Evolutionary conservation across 352 stramenopile genomes (phyloP).

Genomic region (Peronospora destructor): DNA sequence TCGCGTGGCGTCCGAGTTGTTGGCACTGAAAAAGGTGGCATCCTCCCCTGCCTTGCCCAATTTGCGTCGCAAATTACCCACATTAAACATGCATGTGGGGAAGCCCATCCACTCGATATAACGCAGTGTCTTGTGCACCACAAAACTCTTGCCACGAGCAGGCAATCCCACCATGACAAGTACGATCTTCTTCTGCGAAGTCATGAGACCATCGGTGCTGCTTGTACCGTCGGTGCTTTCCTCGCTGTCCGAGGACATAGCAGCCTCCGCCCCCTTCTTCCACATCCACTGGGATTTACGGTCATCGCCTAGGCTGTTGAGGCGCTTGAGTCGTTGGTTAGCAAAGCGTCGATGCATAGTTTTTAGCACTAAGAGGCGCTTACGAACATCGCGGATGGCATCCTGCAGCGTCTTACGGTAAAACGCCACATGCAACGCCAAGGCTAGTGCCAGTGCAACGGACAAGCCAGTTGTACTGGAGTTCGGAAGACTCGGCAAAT

Average conservation of each 20-base stretch:
- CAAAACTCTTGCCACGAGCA: slow-evolving; percentile 92
- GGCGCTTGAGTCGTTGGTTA: slow-evolving; percentile 60
- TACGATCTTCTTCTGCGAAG: slow-evolving; percentile 84
- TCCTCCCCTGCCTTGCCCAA: slow-evolving; percentile 60
- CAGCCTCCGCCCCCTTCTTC: slow-evolving; percentile 27
- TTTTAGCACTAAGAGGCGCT: slow-evolving; percentile 56
- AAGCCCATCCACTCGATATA: slow-evolving; percentile 92
- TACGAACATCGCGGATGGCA: slow-evolving; percentile 35
- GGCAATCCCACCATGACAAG: slow-evolving; percentile 92
- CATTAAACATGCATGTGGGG: slow-evolving; percentile 92
- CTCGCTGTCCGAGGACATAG: slow-evolving; percentile 26
- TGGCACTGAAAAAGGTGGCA: slow-evolving; percentile 88
- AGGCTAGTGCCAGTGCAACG: slow-evolving; percentile 25
- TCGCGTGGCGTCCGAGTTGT: slow-evolving; percentile 76
- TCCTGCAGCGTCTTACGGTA: slow-evolving; percentile 49
- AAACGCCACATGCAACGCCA: slow-evolving; percentile 40
- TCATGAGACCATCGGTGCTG: slow-evolving; percentile 48
- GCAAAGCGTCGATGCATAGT: slow-evolving; percentile 73
- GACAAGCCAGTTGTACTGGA: slow-evolving; percentile 15
- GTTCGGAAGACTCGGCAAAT: slow-evolving; percentile 22
- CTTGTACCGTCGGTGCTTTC: slow-evolving; percentile 22
- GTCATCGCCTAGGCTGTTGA: slow-evolving; percentile 56
- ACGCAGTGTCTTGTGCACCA: slow-evolving; percentile 88
- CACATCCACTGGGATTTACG: slow-evolving; percentile 77
- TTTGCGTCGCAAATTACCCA: slow-evolving; percentile 88